Base-by-base conservation (phyloP, 192 early-diverging fungal genomes). In the Umbelopsis sp. region DNA sequence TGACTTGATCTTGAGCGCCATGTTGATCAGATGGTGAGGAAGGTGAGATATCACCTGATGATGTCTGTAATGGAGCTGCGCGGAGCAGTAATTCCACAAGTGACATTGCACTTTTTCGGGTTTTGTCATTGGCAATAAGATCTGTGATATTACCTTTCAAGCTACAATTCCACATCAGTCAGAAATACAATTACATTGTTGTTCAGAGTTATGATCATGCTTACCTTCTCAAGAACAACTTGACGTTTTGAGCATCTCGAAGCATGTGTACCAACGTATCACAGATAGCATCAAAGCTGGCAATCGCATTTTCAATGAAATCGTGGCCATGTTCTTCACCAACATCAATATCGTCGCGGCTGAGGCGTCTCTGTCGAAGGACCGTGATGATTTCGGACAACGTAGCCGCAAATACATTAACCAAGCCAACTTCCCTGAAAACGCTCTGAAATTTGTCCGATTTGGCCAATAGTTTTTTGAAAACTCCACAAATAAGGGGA, bases 361-460 rank as follows among this genome's bases (percentile, higher is more conserved):
- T 80, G 22, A 79, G 69, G 29, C 79, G 79, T 3, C 67, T 73
- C 2, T 81, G 74, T 14, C 74, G 66, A 3, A 88, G 74, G 2
- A 80, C 78, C 3, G 79, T 76, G 17, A 82, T 79, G n/a, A 88
- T 69, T 25, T 88, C 85, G 12, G 83, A 82, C 5, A 88, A 69
- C 47, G 86, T 78, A 12, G 79, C 82, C 31, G 82, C 81, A 50
- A 88, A 82, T 66, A 88, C 78, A 73, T 88, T 86, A 20, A 91
- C 73, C 20, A 91, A 50, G 12, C 89, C 89, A 14, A 90, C 81
- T 54, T 91, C 88, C 9, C 84, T 83, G 51, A 88, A 77, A 0
- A 85, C 86, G 53, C 79, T 81, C 47, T 86, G 76, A 47, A 88
- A 86, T 45, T 80, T 79, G 21, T 74, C 56, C 11, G 88, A 84